Evolutionary conservation across 495 filamentous ascomycete species (phyloP).

Genomic region (Penicilliopsis zonata): DNA sequence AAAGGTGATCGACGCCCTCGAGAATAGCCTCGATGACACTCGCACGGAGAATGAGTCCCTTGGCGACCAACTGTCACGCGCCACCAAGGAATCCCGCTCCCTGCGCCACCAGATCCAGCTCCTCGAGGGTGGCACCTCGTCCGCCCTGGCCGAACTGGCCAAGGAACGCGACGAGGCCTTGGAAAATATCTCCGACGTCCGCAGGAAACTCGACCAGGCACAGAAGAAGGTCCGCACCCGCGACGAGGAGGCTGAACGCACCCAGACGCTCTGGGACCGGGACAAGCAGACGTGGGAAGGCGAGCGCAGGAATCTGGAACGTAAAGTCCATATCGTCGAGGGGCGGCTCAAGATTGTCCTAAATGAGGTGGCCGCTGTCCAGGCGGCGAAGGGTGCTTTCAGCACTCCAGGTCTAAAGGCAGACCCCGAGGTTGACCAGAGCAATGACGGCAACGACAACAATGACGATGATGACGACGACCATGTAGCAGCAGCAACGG

Average conservation of each 20-base stretch:
- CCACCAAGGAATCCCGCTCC: constrained; percentile 62
- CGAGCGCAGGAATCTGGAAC: constrained; percentile 69
- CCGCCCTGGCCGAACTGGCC: constrained; percentile 68
- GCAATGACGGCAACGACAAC: too few relatives aligned
- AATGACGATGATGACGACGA: too few relatives aligned
- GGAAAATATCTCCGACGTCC: constrained; percentile 59
- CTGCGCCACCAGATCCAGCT: constrained; percentile 75
- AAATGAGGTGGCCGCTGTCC: constrained; percentile 69
- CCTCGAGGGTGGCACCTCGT: constrained; percentile 76
- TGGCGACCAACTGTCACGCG: constrained; percentile 43
- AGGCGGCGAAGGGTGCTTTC: constrained; percentile 45
- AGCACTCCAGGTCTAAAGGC: constrained; percentile 16
- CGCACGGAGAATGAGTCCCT: constrained; percentile 64
- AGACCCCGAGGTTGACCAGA: constrained; percentile 17
- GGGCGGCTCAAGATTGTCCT: constrained; percentile 71
- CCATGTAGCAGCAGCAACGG: too few relatives aligned
- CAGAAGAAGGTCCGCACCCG: constrained; percentile 68
- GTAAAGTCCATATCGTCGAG: constrained; percentile 77
- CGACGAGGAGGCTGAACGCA: constrained; percentile 72
- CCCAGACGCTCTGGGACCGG: constrained; percentile 62
- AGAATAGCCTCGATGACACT: constrained; percentile 57
- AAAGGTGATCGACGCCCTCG: constrained; percentile 71
- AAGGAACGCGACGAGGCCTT: constrained; percentile 80
- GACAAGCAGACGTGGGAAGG: constrained; percentile 77
- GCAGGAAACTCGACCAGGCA: constrained; percentile 62